Evolutionary conservation across 345 rosid species (phyloP), one percentile per base, ranked within the genome.

Genomic region (Salix arbutifolia): DNA sequence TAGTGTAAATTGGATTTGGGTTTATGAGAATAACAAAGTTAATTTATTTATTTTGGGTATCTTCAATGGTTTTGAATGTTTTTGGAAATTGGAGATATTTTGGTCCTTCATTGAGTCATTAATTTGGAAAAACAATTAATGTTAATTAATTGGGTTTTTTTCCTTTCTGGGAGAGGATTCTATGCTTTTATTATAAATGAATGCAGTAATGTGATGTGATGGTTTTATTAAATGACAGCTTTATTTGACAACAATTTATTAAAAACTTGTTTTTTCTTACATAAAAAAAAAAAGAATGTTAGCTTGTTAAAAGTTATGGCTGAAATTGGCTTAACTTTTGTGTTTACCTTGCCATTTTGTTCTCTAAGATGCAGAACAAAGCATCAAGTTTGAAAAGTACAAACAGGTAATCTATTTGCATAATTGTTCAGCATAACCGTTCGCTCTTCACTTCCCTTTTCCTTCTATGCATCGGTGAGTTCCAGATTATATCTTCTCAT

Each of bases 351-450:
- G 60, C 6, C 12, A 62, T 48, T 50, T 8, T 8, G 46, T 19
- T 74, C 40, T 64, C 65, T 61, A 83, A 85, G 89, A 64, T 73
- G 64, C 35, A 64, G 40, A 77, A 72, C n/a, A 52, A 35, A 72
- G 64, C 6, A 17, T 35, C 28, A 35, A 25, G 5, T 9, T 67
- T 83, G 7, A 76, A 46, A 67, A 69, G n/a, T 48, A 52, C 61
- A 9, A 84, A 82, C 19, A 81, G 65, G 91, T 82, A 82, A 81
- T 85, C 21, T 38, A 10, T 14, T 12, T 38, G 40, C 31, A 40
- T 4, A 12, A 4, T 23, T n/a, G 30, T 12, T 23, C 48, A 23
- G 17, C 26, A 6, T 9, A 37, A 8, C 48, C 50, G 6, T 17
- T 40, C 35, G 9, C 53, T 26, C 31, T 66, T 5, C 7, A 38